Base-by-base conservation (phyloP, 2,329 filamentous ascomycete genomes). In the Dryadomyces quercus-mongolicae region DNA sequence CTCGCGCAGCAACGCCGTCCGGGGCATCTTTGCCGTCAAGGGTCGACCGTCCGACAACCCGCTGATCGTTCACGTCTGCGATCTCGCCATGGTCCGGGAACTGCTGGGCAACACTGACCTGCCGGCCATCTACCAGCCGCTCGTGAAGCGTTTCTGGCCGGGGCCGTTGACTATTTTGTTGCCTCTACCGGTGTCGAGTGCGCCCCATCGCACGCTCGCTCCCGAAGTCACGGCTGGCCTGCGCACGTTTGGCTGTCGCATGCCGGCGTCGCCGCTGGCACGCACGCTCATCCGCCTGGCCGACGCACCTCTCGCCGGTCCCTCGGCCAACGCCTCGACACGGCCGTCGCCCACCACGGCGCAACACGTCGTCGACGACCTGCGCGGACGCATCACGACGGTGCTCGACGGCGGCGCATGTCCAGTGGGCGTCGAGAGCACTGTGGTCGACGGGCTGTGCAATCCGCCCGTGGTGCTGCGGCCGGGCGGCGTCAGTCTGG, bases 281-380 rank as follows among this genome's bases (percentile, higher is more conserved):
- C 77, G 93, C 46, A 83, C 88, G 1, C 80, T 98, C n/a, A 93
- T 97, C 59, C 80, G 86, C 55, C 75, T 90, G 2, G 78, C 86
- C 3, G 85, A 82, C 51, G 76, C 82, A 1, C 93, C 93, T 0
- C 74, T 98, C 45, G 93, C 93, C 5, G 93, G 88, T 0, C 93
- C 93, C 0, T 95, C 90, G 1, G 93, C 93, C 13, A 98, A 98
- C 66, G 90, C 91, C 0, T 95, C 88, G 0, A 97, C 92, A 0
- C 88, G 88, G 62, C 93, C 93, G 0, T 95, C 88, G 2, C 92
- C 93, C 0, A 98, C 93, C 0, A 85, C 86, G 0, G 93, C 93
- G 1, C 82, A 86, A 63, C 93, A 98, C 67, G 93, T 98, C 13
- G 76, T 82, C 21, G 84, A 95, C 58, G 93, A 98, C 65, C 73